Percentiles rank a stretch among this genome's conserved stretches.
These are phyloP conservation scores for Trichosporon faecale DNA, from an alignment of 1,284 basidiomycete genomes.

Conservation along the genomic window DNA sequence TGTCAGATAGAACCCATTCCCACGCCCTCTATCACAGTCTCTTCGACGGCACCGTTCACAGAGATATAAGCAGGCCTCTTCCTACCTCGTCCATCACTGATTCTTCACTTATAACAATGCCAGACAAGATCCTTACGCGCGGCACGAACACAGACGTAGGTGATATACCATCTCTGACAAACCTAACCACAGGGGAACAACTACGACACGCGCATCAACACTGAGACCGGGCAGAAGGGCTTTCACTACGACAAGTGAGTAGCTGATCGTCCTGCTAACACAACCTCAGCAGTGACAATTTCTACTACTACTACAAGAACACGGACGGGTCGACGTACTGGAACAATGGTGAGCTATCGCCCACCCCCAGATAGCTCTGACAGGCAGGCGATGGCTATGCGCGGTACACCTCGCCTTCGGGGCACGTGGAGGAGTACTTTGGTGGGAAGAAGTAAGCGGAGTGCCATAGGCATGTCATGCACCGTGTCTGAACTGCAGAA, in stretches of 20 bases:
- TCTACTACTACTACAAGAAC: conserved; percentile 64
- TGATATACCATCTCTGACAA: conserved; percentile 8
- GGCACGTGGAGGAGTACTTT: conserved; percentile 40
- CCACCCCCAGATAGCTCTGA: neutral
- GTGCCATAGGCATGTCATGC: neutral
- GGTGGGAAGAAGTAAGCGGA: conserved; percentile 9
- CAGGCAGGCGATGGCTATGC: conserved; percentile 54
- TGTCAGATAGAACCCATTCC: too few species aligned
- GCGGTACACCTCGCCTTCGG: conserved; percentile 58
- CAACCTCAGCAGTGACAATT: conserved; percentile 52
- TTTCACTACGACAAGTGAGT: conserved; percentile 62
- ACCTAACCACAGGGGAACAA: conserved; percentile 58
- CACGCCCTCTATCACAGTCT: too few species aligned
- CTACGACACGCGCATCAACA: conserved; percentile 56
- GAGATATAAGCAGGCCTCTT: neutral
- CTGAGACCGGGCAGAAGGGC: conserved; percentile 51
- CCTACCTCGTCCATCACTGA: too few species aligned
- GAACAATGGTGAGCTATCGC: conserved; percentile 47
- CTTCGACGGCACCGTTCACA: too few species aligned
- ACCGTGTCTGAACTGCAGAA: neutral
- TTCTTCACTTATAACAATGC: neutral
- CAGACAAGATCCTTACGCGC: conserved; percentile 50
- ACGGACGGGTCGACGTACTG: conserved; percentile 63
- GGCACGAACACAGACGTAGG: conserved; percentile 58
- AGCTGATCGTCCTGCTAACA: neutral